Base-by-base conservation (phyloP, 2,329 filamentous ascomycete species). In the Colletotrichum theobromicola region DNA sequence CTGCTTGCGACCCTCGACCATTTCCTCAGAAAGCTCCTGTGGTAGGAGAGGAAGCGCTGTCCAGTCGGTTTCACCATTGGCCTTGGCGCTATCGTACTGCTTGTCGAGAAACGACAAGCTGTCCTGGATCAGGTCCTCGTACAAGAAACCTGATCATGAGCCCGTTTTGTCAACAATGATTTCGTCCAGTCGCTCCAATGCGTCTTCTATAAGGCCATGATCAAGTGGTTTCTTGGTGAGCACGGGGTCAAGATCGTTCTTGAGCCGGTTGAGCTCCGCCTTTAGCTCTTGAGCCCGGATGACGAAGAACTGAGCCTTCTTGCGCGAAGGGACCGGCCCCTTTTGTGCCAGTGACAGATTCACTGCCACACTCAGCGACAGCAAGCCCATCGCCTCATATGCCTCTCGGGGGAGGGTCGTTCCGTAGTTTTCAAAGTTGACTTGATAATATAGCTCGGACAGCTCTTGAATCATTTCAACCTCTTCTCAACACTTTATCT, bases 211-310 rank as follows among this genome's bases (percentile, higher is more conserved):
- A 80, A 85, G 81, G 0, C 82, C 83, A 1, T 85, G 84, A 67
- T 87, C 83, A 0, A 84, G 73, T 0, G 89, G 81, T 9, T 86
- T 86, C 58, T 84, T 81, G 5, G 87, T 85, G 0, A 87, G 86
- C 5, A 83, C 72, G 16, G 88, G 78, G 37, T 88, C 84, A 7
- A 89, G 21, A 5, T 84, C 75, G 0, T 74, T 70, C 71, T 84
- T 87, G 3, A 87, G n/a, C 8, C 77, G 46, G n/a, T 81, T 81
- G 9, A 89, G 46, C 72, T 88, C 84, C 0, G 74, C 69, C 4
- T 85, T 82, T 1, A 89, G 74, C 2, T 81, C 78, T 16, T 82
- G 78, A 1, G 78, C 79, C 2, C 79, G 76, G 0, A 80, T 69
- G 1, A 86, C 70, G 42, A 87, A 88, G 0, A 77, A 63, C 18